Evolutionary conservation across 2,329 filamentous ascomycete species (phyloP).

Genomic region (Talaromyces pinophilus): DNA sequence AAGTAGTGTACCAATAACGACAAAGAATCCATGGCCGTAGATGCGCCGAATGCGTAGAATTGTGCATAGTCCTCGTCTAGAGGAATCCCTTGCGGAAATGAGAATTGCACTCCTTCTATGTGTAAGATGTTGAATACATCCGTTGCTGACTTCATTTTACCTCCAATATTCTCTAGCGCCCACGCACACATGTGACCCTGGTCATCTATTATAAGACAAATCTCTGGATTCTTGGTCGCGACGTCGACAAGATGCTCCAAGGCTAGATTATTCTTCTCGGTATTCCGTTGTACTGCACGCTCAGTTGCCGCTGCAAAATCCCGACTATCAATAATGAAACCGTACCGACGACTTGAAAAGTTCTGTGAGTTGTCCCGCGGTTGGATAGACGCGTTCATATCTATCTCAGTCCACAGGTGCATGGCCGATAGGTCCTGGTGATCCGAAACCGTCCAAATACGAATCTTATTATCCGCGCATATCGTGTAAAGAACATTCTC

Average conservation of each 20-base stretch:
- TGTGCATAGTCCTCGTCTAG: slow-evolving; percentile 61
- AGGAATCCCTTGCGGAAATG: slow-evolving; percentile 36
- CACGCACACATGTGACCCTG: slow-evolving; percentile 85
- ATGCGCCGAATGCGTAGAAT: slow-evolving; percentile 71
- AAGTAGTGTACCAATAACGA: slow-evolving; percentile 80
- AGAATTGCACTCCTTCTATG: slow-evolving; percentile 60
- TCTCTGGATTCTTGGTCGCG: slow-evolving; percentile 80
- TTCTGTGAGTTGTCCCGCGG: slow-evolving; percentile 49
- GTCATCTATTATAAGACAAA: slow-evolving; percentile 84
- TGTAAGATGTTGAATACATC: slow-evolving; percentile 86
- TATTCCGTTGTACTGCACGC: slow-evolving; percentile 66
- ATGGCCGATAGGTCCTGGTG: slow-evolving; percentile 70
- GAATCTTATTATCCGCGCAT: slow-evolving; percentile 75
- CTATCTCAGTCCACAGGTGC: slow-evolving; percentile 77
- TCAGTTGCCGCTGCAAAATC: slow-evolving; percentile 79
- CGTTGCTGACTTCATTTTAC: slow-evolving; percentile 63
- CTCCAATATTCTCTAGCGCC: slow-evolving; percentile 84
- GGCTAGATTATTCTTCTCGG: slow-evolving; percentile 66
- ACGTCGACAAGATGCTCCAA: slow-evolving; percentile 83
- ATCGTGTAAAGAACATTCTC: slow-evolving; percentile 90
- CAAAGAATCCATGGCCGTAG: slow-evolving; percentile 62
- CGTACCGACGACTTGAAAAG: slow-evolving; percentile 59
- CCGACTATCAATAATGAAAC: slow-evolving; percentile 78
- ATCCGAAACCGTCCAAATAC: slow-evolving; percentile 81
- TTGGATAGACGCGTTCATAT: slow-evolving; percentile 71